Evolutionary conservation across 2,329 filamentous ascomycete species (phyloP), one percentile per base, ranked within the genome.

Genomic region (Colletotrichum nymphaeae): DNA sequence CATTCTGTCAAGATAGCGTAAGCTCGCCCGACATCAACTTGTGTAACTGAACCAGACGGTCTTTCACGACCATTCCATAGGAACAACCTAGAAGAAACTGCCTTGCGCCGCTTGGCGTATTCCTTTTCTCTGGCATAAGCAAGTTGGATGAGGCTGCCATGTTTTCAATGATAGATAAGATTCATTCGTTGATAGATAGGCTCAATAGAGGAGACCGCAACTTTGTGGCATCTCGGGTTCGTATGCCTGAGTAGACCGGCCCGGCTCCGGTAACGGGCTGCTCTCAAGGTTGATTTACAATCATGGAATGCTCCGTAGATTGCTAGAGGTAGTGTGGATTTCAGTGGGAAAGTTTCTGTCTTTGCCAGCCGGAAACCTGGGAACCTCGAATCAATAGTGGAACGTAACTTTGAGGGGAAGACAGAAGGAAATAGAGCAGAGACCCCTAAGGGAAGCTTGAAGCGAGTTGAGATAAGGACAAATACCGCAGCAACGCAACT

Each of bases 381-480:
- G 19, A 55, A 30, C n/a, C 58, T 52, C 16, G 26, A 49, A 30
- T 49, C 5, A 46, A 58, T 30, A 37, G 42, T 63, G 53, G 37
- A 69, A 72, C 69, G 65, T 69, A 69, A 49, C 12, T 58, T 22
- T 7, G 53, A 53, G 35, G 28, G 22, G 16, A 56, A 59, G 58
- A 30, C 37, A n/a, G 19, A 28, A 70, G 46, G 24, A 24, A 42
- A 63, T 22, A 19, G 46, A 42, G 12, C 22, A 68, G 30, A 19
- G 55, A 59, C n/a, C 37, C 30, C 52, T 37, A 46, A 42, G 5
- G 52, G 58, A 63, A 55, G 24, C 35, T 65, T 60, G 56, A 64
- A 49, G 67, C 67, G 55, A 49, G 26, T 35, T 5, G 22, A 73
- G 70, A 73, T 73, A 73, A 73, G 59, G 60, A 70, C 67, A 73